Conservation (phyloP, 2,329 filamentous ascomycete species). For the Hymenoscyphus fraxineus region DNA sequence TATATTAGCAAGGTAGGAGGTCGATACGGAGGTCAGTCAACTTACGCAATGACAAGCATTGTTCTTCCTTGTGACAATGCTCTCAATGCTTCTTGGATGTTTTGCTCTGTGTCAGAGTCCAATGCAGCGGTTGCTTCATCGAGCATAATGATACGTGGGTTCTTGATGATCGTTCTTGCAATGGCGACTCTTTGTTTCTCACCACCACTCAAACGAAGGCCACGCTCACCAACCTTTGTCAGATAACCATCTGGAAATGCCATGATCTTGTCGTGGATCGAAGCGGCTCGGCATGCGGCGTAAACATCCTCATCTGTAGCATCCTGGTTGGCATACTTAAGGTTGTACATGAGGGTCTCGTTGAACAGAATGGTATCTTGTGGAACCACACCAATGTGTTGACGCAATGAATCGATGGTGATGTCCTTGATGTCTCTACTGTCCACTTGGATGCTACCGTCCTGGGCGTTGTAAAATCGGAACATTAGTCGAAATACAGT, state of each 20-base stretch:
- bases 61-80: slow-evolving; percentile 82
- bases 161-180: slow-evolving; percentile 86
- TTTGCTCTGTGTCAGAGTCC: slow-evolving; percentile 87
- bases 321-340: slow-evolving; percentile 80
- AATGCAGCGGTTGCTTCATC: slow-evolving; percentile 91
- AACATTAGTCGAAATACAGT: slow-evolving; percentile 94
- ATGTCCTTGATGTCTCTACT: slow-evolving; percentile 78
- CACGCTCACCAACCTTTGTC: slow-evolving; percentile 88
- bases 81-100: slow-evolving; percentile 83
- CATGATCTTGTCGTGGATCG: slow-evolving; percentile 89
- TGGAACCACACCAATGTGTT: slow-evolving; percentile 90
- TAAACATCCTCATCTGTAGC: slow-evolving; percentile 80
- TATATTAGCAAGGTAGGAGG: slow-evolving; percentile 74
- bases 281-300: slow-evolving; percentile 77
- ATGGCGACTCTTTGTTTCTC: slow-evolving; percentile 94
- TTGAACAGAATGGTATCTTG: slow-evolving; percentile 97
- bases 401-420: slow-evolving; percentile 89
- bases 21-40: slow-evolving; percentile 46
- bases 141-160: slow-evolving; percentile 85
- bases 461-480: slow-evolving; percentile 85
- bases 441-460: slow-evolving; percentile 80
- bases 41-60: slow-evolving; percentile 89
- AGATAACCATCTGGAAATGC: slow-evolving; percentile 83
- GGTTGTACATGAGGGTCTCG: slow-evolving; percentile 90
- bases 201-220: slow-evolving; percentile 79